Evolutionary conservation across 2,329 filamentous ascomycete genomes (phyloP).

Genomic region (Botryotinia calthae): DNA sequence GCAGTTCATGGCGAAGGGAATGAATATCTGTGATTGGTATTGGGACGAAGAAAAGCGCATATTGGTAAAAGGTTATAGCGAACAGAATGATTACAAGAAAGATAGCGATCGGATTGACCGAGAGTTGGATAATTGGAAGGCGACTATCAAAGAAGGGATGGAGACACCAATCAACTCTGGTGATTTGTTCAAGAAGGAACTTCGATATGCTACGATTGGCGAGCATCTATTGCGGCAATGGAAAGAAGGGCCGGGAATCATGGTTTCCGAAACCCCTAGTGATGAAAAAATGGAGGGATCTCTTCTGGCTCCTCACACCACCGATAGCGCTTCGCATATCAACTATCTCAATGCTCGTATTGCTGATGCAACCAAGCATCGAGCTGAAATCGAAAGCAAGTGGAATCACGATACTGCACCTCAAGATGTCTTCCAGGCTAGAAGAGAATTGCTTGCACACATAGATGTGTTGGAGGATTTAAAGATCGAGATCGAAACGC

Average conservation of each 20-base stretch:
- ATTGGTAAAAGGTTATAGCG: conserved; percentile 4
- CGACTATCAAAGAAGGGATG: neutral
- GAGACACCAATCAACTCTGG: neutral
- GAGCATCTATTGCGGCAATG: neutral
- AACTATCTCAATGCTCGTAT: conserved; percentile 13
- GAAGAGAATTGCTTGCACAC: neutral
- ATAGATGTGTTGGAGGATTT: neutral
- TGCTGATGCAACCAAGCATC: neutral
- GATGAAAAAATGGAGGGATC: neutral
- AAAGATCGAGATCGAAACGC: neutral
- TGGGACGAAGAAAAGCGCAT: conserved; percentile 13
- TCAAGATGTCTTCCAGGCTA: neutral
- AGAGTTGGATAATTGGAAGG: neutral
- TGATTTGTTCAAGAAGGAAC: neutral
- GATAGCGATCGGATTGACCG: neutral
- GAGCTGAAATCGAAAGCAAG: neutral
- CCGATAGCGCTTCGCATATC: conserved; percentile 2
- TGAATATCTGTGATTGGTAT: conserved; percentile 1
- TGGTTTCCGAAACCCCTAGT: neutral
- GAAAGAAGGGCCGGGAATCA: conserved; percentile 14
- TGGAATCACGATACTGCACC: neutral
- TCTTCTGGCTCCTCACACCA: conserved; percentile 8
- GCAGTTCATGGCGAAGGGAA: neutral
- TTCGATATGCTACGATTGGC: neutral
- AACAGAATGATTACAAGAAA: neutral